Conservation (phyloP, 2,329 filamentous ascomycete genomes). For the Simplicillium aogashimaense region DNA sequence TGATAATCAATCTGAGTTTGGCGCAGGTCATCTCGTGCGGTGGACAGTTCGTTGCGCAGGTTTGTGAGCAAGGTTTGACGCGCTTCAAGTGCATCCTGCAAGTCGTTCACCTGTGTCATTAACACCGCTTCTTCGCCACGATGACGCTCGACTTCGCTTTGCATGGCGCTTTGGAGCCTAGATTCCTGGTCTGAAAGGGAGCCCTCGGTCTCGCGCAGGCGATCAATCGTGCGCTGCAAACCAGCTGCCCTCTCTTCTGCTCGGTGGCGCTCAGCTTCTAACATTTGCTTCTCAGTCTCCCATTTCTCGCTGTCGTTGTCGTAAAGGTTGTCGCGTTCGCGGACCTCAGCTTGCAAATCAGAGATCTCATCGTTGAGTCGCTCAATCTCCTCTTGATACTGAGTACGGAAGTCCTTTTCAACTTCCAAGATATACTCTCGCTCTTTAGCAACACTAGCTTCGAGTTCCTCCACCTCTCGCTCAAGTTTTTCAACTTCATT, state of each 20-base stretch:
- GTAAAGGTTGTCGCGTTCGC: slow-evolving; percentile 61
- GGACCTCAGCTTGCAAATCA: slow-evolving; percentile 52
- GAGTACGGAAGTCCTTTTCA: slow-evolving; percentile 45
- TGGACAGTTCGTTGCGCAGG: slow-evolving; percentile 55
- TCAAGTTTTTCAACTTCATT: slow-evolving; percentile 46
- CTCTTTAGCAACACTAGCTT: slow-evolving; percentile 40
- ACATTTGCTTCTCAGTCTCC: slow-evolving; percentile 54
- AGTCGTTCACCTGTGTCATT: slow-evolving; percentile 61
- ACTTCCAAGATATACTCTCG: slow-evolving; percentile 48
- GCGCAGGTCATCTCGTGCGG: slow-evolving; percentile 60
- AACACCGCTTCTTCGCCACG: slow-evolving; percentile 61
- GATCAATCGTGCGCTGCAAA: slow-evolving; percentile 62
- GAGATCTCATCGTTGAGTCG: slow-evolving; percentile 49
- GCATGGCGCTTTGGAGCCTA: slow-evolving; percentile 56
- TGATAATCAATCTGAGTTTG: slow-evolving; percentile 55
- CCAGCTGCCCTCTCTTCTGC: slow-evolving; percentile 58
- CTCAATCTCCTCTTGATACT: slow-evolving; percentile 35
- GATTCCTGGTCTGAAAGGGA: slow-evolving; percentile 58
- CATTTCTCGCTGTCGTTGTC: slow-evolving; percentile 64
- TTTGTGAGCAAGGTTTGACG: slow-evolving; percentile 57
- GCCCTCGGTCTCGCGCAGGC: slow-evolving; percentile 57
- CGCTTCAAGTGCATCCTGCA: slow-evolving; percentile 60
- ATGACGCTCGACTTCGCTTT: slow-evolving; percentile 64
- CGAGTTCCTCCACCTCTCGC: slow-evolving; percentile 34
- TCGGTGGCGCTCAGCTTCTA: slow-evolving; percentile 56